Evolutionary conservation across 78 protist species (phyloP), one percentile per base, ranked within the genome.

Genomic region (Dictyostelium citrinum): DNA sequence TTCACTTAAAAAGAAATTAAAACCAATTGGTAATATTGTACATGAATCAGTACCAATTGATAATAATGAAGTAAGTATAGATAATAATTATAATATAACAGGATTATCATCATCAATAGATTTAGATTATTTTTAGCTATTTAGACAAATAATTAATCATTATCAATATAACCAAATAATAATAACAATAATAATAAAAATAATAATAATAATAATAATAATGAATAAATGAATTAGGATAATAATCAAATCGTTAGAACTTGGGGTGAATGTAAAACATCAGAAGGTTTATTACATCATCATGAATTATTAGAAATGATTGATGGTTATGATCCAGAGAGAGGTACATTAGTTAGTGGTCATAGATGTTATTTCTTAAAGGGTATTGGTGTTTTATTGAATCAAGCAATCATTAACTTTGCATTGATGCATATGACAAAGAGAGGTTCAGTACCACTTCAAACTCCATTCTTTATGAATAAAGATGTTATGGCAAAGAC

Each of bases 401-500:
- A 98, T 90, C 90, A 81, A 75, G 99, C 99, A 72, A 97, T 99
- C 75, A 95, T 96, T 95, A 67, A 95, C 84, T 98, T 91, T 81
- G 99, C 93, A 35, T 29, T 98, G 43, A 27, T 80, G 10, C 97
- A 97, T 64, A 82, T 98, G 46, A 24, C 22, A 14, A 71, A 70
- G 58, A 67, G 90, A 29, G 96, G 95, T 4, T 97, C 67, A 96
- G 93, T 97, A 49, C 92, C 98, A 24, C 29, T 99, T 58, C 98
- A 97, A 92, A 95, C 99, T 2, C 99, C 99, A 67, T 98, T 95
- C 97, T 97, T 99, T 96, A 98, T 99, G 99, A 71, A 84, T 85
- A 97, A 96, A 93, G 82, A 72, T 2, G 33, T 96, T 41, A 99
- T 99, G 99, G 96, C 93, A 70, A 79, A 96, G 91, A 98, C 97